These are phyloP conservation scores for Kwoniella bestiolae DNA, from an alignment of 768 basidiomycete species.

Conservation along the genomic window DNA sequence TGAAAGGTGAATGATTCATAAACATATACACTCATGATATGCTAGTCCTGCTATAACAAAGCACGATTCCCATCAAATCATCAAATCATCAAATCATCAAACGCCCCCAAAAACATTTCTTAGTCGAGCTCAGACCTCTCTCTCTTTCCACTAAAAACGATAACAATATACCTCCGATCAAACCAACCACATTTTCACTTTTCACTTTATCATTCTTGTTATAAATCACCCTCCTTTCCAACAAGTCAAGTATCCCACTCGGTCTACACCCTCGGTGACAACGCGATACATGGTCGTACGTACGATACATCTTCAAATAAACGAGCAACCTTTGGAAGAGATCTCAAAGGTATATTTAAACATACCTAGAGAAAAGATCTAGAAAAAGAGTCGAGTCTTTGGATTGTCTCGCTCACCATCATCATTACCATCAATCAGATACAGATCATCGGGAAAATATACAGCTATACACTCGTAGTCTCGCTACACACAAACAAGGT, in stretches of 20 bases:
- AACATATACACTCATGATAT: too few relatives aligned
- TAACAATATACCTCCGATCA: slow-evolving; percentile 4
- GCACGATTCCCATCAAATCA: background rate
- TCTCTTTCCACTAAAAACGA: background rate
- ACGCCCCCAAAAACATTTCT: background rate
- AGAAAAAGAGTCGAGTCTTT: background rate
- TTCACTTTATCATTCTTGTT: background rate
- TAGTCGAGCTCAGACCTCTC: background rate
- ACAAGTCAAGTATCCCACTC: background rate
- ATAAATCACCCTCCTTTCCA: background rate
- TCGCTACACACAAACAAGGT: too few relatives aligned
- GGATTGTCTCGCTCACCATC: background rate
- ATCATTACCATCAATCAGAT: background rate
- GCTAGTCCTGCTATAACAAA: too few relatives aligned
- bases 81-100: background rate
- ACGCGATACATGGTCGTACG: too few relatives aligned
- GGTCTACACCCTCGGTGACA: background rate
- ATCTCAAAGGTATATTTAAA: background rate
- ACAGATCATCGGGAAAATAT: background rate
- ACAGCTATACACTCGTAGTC: too few relatives aligned
- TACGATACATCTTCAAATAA: too few relatives aligned
- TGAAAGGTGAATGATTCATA: too few relatives aligned
- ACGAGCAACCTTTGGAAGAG: background rate
- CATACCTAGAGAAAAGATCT: background rate
- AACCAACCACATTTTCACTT: background rate